Evolutionary conservation across 2,329 filamentous ascomycete genomes (phyloP).

Genomic region (Ambrosiella beaveri): DNA sequence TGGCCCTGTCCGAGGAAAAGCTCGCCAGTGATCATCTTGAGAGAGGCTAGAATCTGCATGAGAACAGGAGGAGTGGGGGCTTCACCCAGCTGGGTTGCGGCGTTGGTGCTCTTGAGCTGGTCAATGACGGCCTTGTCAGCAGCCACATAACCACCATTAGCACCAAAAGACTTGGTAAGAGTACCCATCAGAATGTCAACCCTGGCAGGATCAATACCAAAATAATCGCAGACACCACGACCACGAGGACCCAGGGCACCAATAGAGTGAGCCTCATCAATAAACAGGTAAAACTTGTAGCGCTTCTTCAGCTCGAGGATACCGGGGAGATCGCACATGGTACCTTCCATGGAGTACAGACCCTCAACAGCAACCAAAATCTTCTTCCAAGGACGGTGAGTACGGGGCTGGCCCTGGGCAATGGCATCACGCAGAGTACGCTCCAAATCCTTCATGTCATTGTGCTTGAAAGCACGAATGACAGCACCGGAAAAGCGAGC

Average conservation of each 20-base stretch:
- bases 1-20: conserved; percentile 80
- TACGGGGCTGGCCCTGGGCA: conserved; percentile 89
- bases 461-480: conserved; percentile 94
- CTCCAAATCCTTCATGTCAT: conserved; percentile 82
- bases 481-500: conserved; percentile 87
- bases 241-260: conserved; percentile 79
- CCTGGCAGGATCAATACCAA: conserved; percentile 70
- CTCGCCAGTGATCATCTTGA: conserved; percentile 80
- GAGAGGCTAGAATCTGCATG: conserved; percentile 72
- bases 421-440: conserved; percentile 76
- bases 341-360: conserved; percentile 98
- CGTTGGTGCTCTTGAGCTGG: conserved; percentile 73
- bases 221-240: conserved; percentile 93
- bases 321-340: conserved; percentile 93
- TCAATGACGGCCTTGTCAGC: conserved; percentile 82
- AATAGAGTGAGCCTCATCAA: conserved; percentile 93
- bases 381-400: conserved; percentile 99
- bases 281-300: conserved; percentile 93
- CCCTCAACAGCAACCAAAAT: conserved; percentile 92
- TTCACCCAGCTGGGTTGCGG: conserved; percentile 74
- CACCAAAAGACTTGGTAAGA: conserved; percentile 93
- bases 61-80: conserved; percentile 74
- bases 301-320: conserved; percentile 74
- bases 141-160: conserved; percentile 90
- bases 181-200: conserved; percentile 97